These are phyloP conservation scores for Microdochium bolleyi DNA, from an alignment of 2,329 filamentous ascomycete species.

Conservation along the genomic window DNA sequence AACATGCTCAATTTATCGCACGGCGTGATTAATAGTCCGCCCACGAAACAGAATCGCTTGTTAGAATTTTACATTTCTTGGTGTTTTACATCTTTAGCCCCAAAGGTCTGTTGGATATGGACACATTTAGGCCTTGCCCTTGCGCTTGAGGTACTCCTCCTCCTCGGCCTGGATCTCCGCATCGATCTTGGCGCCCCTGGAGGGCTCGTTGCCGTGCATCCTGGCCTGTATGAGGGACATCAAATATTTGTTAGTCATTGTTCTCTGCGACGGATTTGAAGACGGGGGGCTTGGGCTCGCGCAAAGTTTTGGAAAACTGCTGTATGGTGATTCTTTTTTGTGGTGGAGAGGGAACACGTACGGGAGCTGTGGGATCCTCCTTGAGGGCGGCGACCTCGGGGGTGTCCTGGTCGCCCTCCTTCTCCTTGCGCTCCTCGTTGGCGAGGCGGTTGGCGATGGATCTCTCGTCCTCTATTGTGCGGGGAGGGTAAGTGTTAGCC, in stretches of 20 bases:
- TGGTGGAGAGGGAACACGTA: no score
- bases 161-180: slow-evolving; percentile 62
- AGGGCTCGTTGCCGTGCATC: slow-evolving; percentile 66
- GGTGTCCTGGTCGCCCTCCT: slow-evolving; percentile 34
- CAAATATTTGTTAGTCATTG: not conserved
- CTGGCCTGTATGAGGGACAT: slow-evolving; percentile 36
- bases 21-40: no score
- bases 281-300: no score
- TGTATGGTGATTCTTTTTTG: no score
- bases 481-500: slow-evolving; percentile 2
- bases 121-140: slow-evolving; percentile 37
- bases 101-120: not conserved
- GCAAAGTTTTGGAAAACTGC: no score
- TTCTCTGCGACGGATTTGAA: no score
- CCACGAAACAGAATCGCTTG: no score
- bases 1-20: not conserved
- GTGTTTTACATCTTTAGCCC: no score
- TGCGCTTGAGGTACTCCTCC: slow-evolving; percentile 53
- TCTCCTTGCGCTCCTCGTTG: slow-evolving; percentile 38
- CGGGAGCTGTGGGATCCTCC: slow-evolving; percentile 53
- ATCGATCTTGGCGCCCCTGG: slow-evolving; percentile 64
- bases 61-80: not conserved
- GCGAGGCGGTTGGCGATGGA: slow-evolving; percentile 65
- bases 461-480: slow-evolving; percentile 55
- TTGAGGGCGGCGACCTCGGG: slow-evolving; percentile 33